Conservation (phyloP, 2,329 filamentous ascomycete species). For the Nemania diffusa region DNA sequence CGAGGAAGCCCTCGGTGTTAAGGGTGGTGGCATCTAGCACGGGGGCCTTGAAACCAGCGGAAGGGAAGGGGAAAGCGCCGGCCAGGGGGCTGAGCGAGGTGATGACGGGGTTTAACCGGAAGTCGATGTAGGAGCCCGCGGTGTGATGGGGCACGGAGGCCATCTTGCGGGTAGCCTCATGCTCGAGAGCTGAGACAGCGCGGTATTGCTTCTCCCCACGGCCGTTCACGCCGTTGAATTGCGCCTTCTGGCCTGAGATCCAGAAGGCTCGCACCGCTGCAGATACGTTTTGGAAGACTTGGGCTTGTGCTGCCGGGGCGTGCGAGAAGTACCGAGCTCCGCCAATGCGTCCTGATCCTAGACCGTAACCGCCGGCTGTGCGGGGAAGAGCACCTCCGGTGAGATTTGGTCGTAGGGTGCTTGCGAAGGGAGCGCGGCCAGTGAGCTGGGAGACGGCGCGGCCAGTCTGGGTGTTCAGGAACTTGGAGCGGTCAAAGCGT, state of each 20-base stretch:
- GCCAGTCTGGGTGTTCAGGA: constrained; percentile 61
- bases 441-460: constrained; percentile 70
- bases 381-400: constrained; percentile 87
- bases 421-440: constrained; percentile 85
- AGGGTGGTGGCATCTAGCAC: constrained; percentile 67
- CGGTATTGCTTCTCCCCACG: constrained; percentile 84
- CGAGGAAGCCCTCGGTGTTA: constrained; percentile 84
- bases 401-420: constrained; percentile 87
- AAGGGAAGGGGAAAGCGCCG: constrained; percentile 61
- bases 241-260: constrained; percentile 87
- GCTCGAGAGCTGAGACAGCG: constrained; percentile 77
- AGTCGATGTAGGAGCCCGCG: constrained; percentile 88
- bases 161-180: constrained; percentile 77
- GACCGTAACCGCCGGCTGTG: constrained; percentile 87
- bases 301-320: constrained; percentile 82
- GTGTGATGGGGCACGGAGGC: constrained; percentile 63
- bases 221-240: constrained; percentile 81
- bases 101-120: constrained; percentile 86
- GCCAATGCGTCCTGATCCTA: constrained; percentile 75
- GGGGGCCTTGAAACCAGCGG: constrained; percentile 55
- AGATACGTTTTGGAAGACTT: constrained; percentile 95
- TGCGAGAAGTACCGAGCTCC: constrained; percentile 91
- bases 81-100: constrained; percentile 83
- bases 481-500: constrained; percentile 60
- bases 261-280: constrained; percentile 91